phyloP scores from a whole-genome alignment of 352 stramenopile genomes.

The Globisporangium irregulare region DNA sequence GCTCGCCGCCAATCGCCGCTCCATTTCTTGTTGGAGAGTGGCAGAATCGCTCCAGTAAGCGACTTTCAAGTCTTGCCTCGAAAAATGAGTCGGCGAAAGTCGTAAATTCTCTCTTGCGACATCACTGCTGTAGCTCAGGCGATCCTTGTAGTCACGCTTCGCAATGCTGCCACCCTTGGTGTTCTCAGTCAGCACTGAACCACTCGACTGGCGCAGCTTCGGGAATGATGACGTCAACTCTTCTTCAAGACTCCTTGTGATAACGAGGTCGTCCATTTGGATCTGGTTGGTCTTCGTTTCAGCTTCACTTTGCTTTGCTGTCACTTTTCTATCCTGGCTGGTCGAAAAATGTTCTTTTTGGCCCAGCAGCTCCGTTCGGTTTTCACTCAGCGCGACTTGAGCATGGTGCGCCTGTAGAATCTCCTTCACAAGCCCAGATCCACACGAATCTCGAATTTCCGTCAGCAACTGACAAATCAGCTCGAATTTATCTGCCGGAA shows the following conservation, averaged over 20 bases:
- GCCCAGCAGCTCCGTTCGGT: not conserved
- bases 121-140: not conserved
- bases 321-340: not conserved
- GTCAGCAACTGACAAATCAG: constrained; percentile 33
- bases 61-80: not conserved
- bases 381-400: not conserved
- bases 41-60: constrained; percentile 11
- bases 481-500: constrained; percentile 33
- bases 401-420: constrained; percentile 9
- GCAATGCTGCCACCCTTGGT: not conserved
- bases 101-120: not conserved
- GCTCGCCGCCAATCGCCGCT: constrained; percentile 8
- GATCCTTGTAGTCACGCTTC: not conserved
- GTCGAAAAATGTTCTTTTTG: not conserved
- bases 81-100: not conserved
- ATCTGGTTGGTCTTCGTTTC: not conserved
- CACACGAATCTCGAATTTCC: constrained; percentile 32
- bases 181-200: not conserved
- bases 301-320: not conserved
- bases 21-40: constrained; percentile 16
- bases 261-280: not conserved
- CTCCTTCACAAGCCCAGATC: constrained; percentile 10
- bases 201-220: not conserved
- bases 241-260: not conserved
- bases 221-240: not conserved